Evolutionary conservation across 192 early-diverging fungal species (phyloP), one percentile per base, ranked within the genome.

Genomic region (Mortierella antarctica): DNA sequence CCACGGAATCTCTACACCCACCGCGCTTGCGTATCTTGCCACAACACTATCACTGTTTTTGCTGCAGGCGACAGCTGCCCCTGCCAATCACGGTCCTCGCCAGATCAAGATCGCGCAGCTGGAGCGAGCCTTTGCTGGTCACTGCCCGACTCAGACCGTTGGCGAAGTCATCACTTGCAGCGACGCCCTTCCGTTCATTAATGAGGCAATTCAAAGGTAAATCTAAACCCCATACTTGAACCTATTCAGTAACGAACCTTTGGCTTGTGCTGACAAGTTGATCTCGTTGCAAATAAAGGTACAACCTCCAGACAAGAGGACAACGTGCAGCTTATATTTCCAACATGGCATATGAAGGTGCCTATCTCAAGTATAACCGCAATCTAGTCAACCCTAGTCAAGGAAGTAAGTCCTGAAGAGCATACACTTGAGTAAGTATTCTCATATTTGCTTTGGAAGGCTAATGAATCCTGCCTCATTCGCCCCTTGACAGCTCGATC

Each of bases 301-400:
- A 72, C 52, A 44, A 47, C 5, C 61, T 72, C 42, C 56, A 13
- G 54, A 67, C 65, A 42, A 62, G 70, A 58, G 77, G 77, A n/a
- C 77, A 80, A 20, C 57, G 77, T 23, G 77, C 77, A 0, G 77
- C 77, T 7, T 80, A 80, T 20, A 59, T 80, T 47, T 50, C 77
- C 11, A 80, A 46, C 18, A 80, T 80, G 77, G 58, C 65, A 31
- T 80, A 59, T 13, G 77, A 80, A 40, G 61, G 77, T 9, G 70
- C 57, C 5, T 52, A 80, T 47, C 61, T 80, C 46, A 39, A 48
- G 13, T 80, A 64, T 21, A 61, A 80, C 65, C 65, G 58, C 44
- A 80, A 80, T 23, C 39, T 80, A 0, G 60, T 80, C 39, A 51
- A 6, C 13, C 18, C 20, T 10, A 57, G 45, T 49, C 77, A 80